Conservation (phyloP, 192 early-diverging fungal genomes). For the Mortierella claussenii region DNA sequence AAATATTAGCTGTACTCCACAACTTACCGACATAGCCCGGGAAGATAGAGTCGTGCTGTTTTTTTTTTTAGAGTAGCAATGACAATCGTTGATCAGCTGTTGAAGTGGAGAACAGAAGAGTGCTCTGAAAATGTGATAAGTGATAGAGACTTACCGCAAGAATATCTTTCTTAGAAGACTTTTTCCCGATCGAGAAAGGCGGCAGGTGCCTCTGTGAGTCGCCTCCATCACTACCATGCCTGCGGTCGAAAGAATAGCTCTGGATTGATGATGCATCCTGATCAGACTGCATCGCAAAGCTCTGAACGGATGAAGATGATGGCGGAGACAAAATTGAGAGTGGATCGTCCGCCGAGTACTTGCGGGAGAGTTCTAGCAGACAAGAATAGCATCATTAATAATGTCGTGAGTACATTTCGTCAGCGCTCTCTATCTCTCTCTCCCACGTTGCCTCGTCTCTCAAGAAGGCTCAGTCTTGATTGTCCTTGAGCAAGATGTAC, state of each 20-base stretch:
- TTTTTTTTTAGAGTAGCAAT: too few species aligned
- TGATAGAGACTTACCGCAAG: neutral
- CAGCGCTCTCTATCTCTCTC: too few species aligned
- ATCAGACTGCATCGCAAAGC: conserved; percentile 22
- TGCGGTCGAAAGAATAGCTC: conserved; percentile 7
- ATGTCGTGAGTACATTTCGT: too few species aligned
- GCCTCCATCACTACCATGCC: conserved; percentile 28
- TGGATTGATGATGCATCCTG: conserved; percentile 1
- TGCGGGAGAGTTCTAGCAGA: conserved; percentile 18
- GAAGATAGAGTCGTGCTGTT: conserved; percentile 10
- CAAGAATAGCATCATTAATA: neutral
- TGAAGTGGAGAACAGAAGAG: neutral
- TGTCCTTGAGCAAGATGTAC: neutral
- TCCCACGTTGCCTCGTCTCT: neutral
- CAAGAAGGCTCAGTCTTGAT: neutral
- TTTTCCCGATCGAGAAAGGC: conserved; percentile 30
- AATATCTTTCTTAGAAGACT: conserved; percentile 28
- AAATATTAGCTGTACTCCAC: neutral
- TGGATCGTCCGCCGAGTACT: conserved; percentile 36
- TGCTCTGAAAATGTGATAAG: too few species aligned
- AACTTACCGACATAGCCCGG: conserved; percentile 28
- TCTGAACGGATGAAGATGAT: conserved; percentile 11
- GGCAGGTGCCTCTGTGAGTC: conserved; percentile 15
- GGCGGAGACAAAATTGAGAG: conserved; percentile 2
- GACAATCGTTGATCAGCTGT: too few species aligned